These are phyloP conservation scores for Graphiopsis chlorocephala DNA, from an alignment of 2,329 filamentous ascomycete species.

Conservation along the genomic window DNA sequence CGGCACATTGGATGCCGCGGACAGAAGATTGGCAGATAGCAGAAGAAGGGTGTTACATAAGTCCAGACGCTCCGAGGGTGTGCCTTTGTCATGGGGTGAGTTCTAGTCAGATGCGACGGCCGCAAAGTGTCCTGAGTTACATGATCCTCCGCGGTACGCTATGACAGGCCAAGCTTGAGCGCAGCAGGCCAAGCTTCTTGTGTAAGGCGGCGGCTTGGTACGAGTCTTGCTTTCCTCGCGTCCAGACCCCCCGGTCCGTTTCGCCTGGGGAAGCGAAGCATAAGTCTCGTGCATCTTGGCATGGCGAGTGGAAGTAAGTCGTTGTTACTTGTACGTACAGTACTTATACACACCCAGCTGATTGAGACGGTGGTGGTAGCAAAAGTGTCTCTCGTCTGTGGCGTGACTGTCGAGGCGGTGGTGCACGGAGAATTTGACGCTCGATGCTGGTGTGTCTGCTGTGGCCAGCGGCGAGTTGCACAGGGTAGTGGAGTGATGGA, in stretches of 20 bases:
- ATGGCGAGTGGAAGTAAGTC: background rate
- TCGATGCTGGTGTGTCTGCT: background rate
- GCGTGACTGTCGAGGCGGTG: background rate
- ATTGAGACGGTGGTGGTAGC: background rate
- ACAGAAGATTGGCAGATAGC: background rate
- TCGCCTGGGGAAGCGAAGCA: constrained; percentile 16
- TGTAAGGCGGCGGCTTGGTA: constrained; percentile 7
- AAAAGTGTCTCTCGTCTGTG: background rate
- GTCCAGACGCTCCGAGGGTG: background rate
- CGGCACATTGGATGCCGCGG: background rate
- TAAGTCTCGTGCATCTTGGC: background rate
- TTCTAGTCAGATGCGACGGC: background rate
- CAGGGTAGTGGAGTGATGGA: background rate
- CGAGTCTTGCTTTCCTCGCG: constrained; percentile 8
- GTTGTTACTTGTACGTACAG: background rate
- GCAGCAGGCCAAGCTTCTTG: background rate
- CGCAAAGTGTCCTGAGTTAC: constrained; percentile 3
- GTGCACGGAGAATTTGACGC: background rate
- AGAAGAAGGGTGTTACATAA: background rate
- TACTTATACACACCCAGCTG: background rate
- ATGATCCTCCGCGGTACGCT: constrained; percentile 12
- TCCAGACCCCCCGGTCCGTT: constrained; percentile 16
- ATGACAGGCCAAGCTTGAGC: constrained; percentile 15
- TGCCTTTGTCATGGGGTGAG: background rate
- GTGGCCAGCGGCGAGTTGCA: background rate